Evolutionary conservation across 768 basidiomycete species (phyloP), one percentile per base, ranked within the genome.

Genomic region (Podaxis sp.): DNA sequence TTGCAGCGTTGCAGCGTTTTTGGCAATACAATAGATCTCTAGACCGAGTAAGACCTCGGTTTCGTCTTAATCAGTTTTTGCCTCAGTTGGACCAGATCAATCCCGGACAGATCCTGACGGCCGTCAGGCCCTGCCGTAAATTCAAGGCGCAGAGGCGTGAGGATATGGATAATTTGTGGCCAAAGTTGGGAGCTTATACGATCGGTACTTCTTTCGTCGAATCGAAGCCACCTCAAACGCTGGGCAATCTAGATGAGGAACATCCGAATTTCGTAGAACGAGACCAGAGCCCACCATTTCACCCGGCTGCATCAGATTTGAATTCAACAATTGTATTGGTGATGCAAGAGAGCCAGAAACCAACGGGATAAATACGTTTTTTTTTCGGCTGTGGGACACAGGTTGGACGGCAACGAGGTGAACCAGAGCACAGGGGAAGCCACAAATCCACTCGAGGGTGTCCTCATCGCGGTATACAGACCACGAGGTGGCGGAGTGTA

Each of bases 21-120:
- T 36, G 18, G 50, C 55, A 63, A 50, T 50, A 42, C 42, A 42
- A 27, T 55, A 55, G 56, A 55, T 58, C 54, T 59, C 62, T 55
- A 14, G 36, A 52, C 63, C 71, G 70, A 50, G 67, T 71, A 64
- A 66, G 69, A 18, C 65, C 69, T 42, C 68, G 70, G 62, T 53
- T 42, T 57, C 59, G 61, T 61, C 70, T 68, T 37, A 68, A 68
- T 61, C 70, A 68, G 52, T 68, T 74, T 62, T 51, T 62, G 37
- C 61, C 66, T 44, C 65, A 68, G 55, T 62, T 64, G 44, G 9
- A 18, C 25, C 42, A 61, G 59, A 61, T 61, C 59, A 59, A 42
- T 59, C 59, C 13, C 27, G 51, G 18, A 35, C 44, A 54, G 59
- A 60, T 60, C 59, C 52, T 47, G 53, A 47, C 44, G 35, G 59